A percentile compares a stretch with the other conserved stretches of the same genome.
These are phyloP conservation scores for Boletus sp. DNA, from an alignment of 768 basidiomycete genomes.

Conservation along the genomic window DNA sequence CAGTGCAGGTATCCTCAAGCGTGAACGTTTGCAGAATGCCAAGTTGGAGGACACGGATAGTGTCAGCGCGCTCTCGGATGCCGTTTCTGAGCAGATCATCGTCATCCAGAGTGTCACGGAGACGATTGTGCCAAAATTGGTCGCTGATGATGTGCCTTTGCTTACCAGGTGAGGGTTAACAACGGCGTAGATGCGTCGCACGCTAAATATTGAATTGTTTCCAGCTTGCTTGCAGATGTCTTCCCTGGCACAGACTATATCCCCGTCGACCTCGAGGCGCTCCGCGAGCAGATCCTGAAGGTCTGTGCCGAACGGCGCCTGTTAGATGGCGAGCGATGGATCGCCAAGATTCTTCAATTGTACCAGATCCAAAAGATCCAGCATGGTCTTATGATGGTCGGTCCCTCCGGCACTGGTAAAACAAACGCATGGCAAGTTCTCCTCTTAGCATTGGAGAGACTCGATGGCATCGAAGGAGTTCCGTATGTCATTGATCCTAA, in stretches of 20 bases:
- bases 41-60: constrained; percentile 42
- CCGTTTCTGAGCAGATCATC: constrained; percentile 88
- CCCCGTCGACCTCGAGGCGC: constrained; percentile 82
- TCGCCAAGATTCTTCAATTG: constrained; percentile 92
- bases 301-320: constrained; percentile 86
- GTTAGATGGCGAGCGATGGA: constrained; percentile 86
- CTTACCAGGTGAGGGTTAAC: constrained; percentile 69
- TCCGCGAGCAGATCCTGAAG: constrained; percentile 81
- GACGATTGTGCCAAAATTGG: constrained; percentile 96
- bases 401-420: constrained; percentile 95
- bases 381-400: constrained; percentile 99
- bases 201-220: constrained; percentile 1
- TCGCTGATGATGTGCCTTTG: constrained; percentile 94
- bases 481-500: constrained; percentile 98
- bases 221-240: constrained; percentile 88
- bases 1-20: constrained; percentile 96
- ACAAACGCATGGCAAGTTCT: constrained; percentile 97
- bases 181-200: not conserved
- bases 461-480: constrained; percentile 91
- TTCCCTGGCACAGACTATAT: constrained; percentile 95
- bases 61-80: constrained; percentile 61
- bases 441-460: constrained; percentile 81
- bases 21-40: constrained; percentile 68
- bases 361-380: constrained; percentile 99
- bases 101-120: constrained; percentile 98